Base-by-base conservation (phyloP, 2,329 filamentous ascomycete genomes). In the Xylariaceae sp. region DNA sequence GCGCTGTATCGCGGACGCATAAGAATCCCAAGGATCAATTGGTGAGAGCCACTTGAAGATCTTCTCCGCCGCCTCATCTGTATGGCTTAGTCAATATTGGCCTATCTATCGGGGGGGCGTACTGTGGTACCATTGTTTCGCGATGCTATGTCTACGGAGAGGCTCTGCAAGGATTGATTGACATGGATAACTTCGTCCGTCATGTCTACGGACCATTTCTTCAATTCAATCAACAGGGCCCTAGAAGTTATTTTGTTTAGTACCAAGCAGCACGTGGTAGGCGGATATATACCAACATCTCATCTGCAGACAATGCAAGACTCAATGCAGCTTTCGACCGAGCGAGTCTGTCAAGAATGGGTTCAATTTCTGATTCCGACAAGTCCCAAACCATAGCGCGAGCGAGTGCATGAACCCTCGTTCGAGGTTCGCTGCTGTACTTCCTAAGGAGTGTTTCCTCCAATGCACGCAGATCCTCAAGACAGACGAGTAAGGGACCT, bases 11-110 rank as follows among this genome's bases (percentile, higher is more conserved):
- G 44, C 38, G 22, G 38, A 41, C 8, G 22, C 40, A 33, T 47
- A 47, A 12, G 34, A 40, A 22, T 40, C 40, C 45, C 35, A 43
- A 14, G 21, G 36, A 23, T 47, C 45, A 4, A 47, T 17, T 17
- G 40, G 40, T 11, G 45, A 47, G 20, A 47, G 32, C 45, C 45
- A 47, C 35, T 39, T 38, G 34, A 47, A 25, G 27, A 47, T 35
- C 36, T 35, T 6, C 22, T 43, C 21, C 11, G 37, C 33, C 14
- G 19, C n/a, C 21, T 43, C 34, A 6, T 21, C 45, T 47, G 22
- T 29, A 22, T 17, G 11, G n/a, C 29, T 43, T 22, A 43, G 27
- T 25, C 35, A 11, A 33, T n/a, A 39, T 21, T 36, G 23, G 27
- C 16, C 42, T 17, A 16, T n/a, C 23, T 47, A 19, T 20, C 33